Percentiles rank a stretch among this genome's conserved stretches.
Conservation (phyloP, 2,329 filamentous ascomycete genomes). For the Cladosporium colombiae region DNA sequence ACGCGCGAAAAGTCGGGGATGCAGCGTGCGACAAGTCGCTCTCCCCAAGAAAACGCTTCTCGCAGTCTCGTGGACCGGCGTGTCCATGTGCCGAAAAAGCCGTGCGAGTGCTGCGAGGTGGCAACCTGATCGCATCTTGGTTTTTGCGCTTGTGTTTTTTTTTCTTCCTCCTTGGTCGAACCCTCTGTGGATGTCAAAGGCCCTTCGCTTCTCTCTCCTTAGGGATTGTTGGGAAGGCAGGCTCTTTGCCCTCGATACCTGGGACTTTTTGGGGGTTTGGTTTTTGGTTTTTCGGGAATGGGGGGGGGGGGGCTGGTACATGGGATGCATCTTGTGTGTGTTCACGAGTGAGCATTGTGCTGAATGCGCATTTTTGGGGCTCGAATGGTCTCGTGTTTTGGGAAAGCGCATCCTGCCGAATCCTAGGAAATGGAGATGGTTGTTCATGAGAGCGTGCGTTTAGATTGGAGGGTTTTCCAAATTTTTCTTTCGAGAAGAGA, state of each 20-base stretch:
- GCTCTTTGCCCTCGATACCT: conserved; percentile 1
- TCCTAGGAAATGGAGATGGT: conserved; percentile 6
- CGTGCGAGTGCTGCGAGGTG: background rate
- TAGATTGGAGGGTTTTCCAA: background rate
- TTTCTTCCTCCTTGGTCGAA: background rate
- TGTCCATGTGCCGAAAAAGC: background rate
- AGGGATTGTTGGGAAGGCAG: background rate
- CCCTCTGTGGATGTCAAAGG: background rate
- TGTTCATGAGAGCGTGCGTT: background rate
- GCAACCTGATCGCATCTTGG: background rate
- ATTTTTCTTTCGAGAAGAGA: background rate
- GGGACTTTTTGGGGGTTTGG: background rate
- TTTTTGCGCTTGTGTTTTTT: background rate
- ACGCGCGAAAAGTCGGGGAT: background rate
- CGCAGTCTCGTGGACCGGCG: background rate
- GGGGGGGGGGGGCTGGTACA: background rate
- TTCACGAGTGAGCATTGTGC: background rate
- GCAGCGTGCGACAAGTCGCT: background rate
- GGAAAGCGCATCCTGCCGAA: background rate
- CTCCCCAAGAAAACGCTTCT: background rate
- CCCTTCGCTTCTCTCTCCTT: background rate
- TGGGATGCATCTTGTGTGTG: background rate
- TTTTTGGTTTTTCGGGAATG: background rate
- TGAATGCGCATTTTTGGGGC: background rate
- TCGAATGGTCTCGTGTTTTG: background rate